Conservation (phyloP, 75 land plant genomes). For the Chamaecyparis obtusa region DNA sequence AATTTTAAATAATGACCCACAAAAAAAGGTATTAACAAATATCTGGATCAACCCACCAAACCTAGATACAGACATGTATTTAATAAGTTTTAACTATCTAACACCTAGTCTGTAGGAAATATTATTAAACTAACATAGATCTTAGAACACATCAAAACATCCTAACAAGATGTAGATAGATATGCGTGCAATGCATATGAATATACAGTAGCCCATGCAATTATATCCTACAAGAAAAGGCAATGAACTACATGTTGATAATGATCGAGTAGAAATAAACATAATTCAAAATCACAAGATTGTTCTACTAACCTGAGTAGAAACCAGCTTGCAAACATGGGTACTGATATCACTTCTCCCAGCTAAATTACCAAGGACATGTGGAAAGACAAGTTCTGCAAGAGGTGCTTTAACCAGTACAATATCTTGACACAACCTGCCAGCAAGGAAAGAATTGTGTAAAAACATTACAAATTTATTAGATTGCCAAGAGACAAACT, state of each 20-base stretch:
- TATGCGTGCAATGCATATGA: too few relatives aligned
- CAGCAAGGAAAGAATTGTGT: constrained; percentile 7
- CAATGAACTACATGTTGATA: background rate
- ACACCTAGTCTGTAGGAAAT: too few relatives aligned
- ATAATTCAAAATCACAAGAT: background rate
- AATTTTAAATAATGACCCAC: background rate
- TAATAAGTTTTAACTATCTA: too few relatives aligned
- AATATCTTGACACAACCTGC: constrained; percentile 84
- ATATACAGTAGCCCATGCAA: too few relatives aligned
- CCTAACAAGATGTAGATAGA: too few relatives aligned
- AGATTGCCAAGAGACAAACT: background rate
- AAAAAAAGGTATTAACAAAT: background rate
- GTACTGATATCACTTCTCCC: constrained; percentile 26
- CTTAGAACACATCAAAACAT: too few relatives aligned
- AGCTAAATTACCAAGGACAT: constrained; percentile 65
- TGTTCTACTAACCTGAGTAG: constrained; percentile 52
- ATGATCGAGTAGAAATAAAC: background rate
- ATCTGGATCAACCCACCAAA: background rate
- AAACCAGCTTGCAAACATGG: constrained; percentile 52
- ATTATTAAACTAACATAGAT: too few relatives aligned
- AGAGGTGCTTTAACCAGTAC: constrained; percentile 65
- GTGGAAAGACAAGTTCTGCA: constrained; percentile 80
- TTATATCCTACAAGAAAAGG: background rate
- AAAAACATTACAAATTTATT: background rate
- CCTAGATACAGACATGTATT: background rate